Evolutionary conservation across 306 rosid species (phyloP), one percentile per base, ranked within the genome.

Genomic region (Sindora glabra): DNA sequence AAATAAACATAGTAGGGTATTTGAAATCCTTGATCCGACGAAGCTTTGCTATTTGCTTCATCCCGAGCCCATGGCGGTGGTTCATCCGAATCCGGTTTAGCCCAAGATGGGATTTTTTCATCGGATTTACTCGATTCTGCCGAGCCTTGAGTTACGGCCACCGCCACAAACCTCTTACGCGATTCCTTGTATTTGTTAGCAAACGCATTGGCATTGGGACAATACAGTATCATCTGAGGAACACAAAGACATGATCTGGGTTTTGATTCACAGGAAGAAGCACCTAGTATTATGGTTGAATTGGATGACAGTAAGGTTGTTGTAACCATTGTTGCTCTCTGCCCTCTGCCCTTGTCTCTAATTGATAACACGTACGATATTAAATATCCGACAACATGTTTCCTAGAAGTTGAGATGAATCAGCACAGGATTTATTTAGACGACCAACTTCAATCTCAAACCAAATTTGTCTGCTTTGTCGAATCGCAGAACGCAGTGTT

Each of bases 61-160:
- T 74, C 66, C 56, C 64, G 81, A 19, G 87, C 95, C 99, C 99
- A 89, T 13, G 99, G 99, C 5, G 99, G 99, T 25, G 95, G 90
- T 63, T 89, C 99, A 14, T 80, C 87, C 2, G 99, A 81, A 22
- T 84, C 97, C 0, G 86, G 78, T 62, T 69, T 94, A 5, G 99
- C 95, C 99, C 99, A 84, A 2, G 97, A 68, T 6, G 97, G 99
- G 40, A 84, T 75, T 24, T 68, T 77, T 56, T 89, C 94, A 1
- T 94, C 97, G 0, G 97, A 88, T 64, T 86, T 84, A 68, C 79
- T 76, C 1, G 96, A 77, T 6, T 92, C 80, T 4, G 95, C 79
- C 2, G 98, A 92, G 12, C 96, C 96, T 80, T 89, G 73, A 0
- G 87, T 86, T 42, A 73, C 73, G 7, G 80, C 86, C 49, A 78